Evolutionary conservation across 805 yeast genomes (phyloP).

Genomic region (Nakazawaea holstii): DNA sequence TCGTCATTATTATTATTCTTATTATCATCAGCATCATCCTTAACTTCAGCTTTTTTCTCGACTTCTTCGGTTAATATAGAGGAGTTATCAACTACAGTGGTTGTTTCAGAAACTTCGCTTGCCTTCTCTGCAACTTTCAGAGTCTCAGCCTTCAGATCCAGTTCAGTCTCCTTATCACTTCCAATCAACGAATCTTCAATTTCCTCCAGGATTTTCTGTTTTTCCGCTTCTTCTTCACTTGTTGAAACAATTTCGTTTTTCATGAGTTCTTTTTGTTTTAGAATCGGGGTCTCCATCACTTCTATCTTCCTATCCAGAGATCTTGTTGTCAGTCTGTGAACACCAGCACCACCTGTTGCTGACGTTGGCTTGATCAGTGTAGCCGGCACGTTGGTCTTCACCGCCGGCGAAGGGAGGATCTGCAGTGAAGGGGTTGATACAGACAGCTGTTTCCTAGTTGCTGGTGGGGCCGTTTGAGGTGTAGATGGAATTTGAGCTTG

Average conservation of each 20-base stretch:
- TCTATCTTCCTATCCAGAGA: slow-evolving; percentile 8
- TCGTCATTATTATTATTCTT: slow-evolving; percentile 1
- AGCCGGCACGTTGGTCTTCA: neutral
- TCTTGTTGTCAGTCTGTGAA: slow-evolving; percentile 12
- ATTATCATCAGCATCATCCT: slow-evolving; percentile 10
- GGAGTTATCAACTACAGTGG: too few relatives aligned
- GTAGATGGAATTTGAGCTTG: neutral
- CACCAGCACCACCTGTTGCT: neutral
- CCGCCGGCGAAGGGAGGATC: neutral
- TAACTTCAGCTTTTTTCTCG: slow-evolving; percentile 2
- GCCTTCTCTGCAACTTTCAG: neutral
- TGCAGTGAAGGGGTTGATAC: neutral
- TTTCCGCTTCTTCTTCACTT: slow-evolving; percentile 9
- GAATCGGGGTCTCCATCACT: slow-evolving; percentile 10
- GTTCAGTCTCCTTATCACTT: slow-evolving; percentile 1
- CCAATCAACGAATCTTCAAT: slow-evolving; percentile 3
- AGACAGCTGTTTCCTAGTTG: neutral
- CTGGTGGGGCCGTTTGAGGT: slow-evolving; percentile 1
- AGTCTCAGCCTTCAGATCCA: neutral
- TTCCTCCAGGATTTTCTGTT: slow-evolving; percentile 5
- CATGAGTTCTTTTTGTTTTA: slow-evolving; percentile 9
- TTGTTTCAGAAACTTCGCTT: slow-evolving; percentile 5
- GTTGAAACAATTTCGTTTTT: neutral
- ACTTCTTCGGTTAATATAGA: neutral
- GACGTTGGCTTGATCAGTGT: slow-evolving; percentile 11